Base-by-base conservation (phyloP, 2,329 filamentous ascomycete genomes). In the Teratosphaeria epicoccoides region DNA sequence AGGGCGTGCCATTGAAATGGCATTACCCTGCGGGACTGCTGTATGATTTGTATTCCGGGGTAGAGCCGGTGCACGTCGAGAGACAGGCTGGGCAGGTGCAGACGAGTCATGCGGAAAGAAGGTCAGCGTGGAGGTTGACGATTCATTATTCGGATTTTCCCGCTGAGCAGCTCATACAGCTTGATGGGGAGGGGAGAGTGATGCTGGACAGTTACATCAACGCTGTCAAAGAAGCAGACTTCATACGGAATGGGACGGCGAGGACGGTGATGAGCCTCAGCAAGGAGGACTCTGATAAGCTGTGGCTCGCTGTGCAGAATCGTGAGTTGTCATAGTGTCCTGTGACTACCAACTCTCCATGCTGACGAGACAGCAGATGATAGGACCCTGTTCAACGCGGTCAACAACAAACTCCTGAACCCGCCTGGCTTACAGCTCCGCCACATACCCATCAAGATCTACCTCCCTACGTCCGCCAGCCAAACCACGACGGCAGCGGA, bases 251-350 rank as follows among this genome's bases (percentile, higher is more conserved):
- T 60, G 88, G 89, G 44, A 93, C 86, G 50, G 88, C 88, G 14
- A 89, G 91, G 66, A 84, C 86, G 55, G 90, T 95, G 63, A 95
- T 95, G 88, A 84, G 83, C 50, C 74, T 96, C 63, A 88, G 85
- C 55, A 90, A 89, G 66, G 82, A 87, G 45, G 83, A 95, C 66
- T 93, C 87, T 12, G 87, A 83, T 6, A 80, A 84, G 26, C 75
- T 96, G 28, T 96, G 90, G 88, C 79, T 83, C 58, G 79, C 87
- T 9, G 87, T 95, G 43, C 77, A 84, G 66, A 80, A 86, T 59
- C 86, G 81, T 84, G 70, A 55, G 76, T 68, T 2, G 9, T 6
- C 2, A 10, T 43, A 33, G 4, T 17, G 20, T 6, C 24, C 24
- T 51, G 33, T 14, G n/a, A 22, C 17, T 20, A 47, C 9, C 3